Base-by-base conservation (phyloP, 805 yeast genomes). In the Kodamaea fukazawae region DNA sequence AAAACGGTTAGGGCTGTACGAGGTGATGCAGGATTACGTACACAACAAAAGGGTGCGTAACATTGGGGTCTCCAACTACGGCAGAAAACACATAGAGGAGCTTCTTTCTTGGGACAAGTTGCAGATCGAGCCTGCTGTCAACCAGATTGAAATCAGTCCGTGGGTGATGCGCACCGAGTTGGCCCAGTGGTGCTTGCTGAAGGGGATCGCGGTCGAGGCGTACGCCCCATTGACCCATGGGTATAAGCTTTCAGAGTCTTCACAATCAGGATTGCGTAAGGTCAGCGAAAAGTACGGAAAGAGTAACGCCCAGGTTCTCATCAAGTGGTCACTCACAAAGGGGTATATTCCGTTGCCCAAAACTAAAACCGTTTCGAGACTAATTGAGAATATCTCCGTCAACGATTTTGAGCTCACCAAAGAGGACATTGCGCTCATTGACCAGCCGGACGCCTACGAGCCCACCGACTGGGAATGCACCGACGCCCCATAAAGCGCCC, bases 401-500 rank as follows among this genome's bases (percentile, higher is more conserved):
- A 43, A 48, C 29, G 55, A 46, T 25, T 60, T 61, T 45, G 58
- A 54, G 27, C 48, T 63, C 35, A 57, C 60, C 4, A 29, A 29
- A 1, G 57, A 53, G 13, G 68, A 63, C 32, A 46, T 61, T 7
- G 40, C 28, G 5, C 38, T 34, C 5, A 48, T 63, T 16, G 58
- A 53, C 34, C 64, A 61, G 40, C 68, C 68, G 2, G 57, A 68
- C 3, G 77, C 75, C 1, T 79, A 83, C 48, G 86, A 81, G 44
- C 86, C 87, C 8, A 80, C 87, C 1, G 88, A 81, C 50, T 83
- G 88, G 88, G 88, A 82, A 52, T 80, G 83, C 42, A 78, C 83
- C 3, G 76, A 76, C 48, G 79, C 78, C 16, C 38, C 38, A 4
- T 35, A 26, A 34, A n/a, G 79, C n/a, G n/a, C n/a, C n/a, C n/a